Percentiles rank a stretch among this genome's conserved stretches.
These are phyloP conservation scores for Ophiocordyceps robertsii DNA, from an alignment of 2,329 filamentous ascomycete genomes.

Conservation along the genomic window DNA sequence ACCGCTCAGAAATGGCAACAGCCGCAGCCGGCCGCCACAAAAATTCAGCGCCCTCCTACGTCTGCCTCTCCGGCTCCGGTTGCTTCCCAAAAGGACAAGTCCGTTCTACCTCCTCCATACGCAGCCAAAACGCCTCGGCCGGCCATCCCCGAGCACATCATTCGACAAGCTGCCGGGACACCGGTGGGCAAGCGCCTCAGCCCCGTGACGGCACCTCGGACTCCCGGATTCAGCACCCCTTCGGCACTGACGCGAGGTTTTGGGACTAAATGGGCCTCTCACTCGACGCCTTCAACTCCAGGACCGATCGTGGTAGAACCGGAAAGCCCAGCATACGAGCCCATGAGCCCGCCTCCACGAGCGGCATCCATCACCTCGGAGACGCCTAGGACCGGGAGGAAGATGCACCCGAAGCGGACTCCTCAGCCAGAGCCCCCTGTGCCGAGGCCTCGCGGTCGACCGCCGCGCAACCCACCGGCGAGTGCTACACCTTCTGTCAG, in stretches of 20 bases:
- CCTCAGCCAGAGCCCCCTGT: conserved; percentile 11
- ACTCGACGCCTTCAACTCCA: conserved; percentile 46
- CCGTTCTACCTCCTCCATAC: conserved; percentile 15
- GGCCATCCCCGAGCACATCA: conserved; percentile 27
- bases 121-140: conserved; percentile 19
- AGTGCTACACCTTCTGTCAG: conserved; percentile 21
- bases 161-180: conserved; percentile 22
- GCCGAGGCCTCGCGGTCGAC: conserved; percentile 20
- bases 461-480: conserved; percentile 19
- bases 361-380: conserved; percentile 22
- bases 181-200: conserved; percentile 15
- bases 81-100: conserved; percentile 15
- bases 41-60: conserved; percentile 11
- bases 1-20: conserved; percentile 21
- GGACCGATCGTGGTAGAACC: conserved; percentile 21
- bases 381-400: conserved; percentile 17
- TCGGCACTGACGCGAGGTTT: conserved; percentile 19
- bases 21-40: conserved; percentile 9
- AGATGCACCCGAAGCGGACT: conserved; percentile 14
- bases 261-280: conserved; percentile 46
- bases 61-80: conserved; percentile 11
- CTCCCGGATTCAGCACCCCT: conserved; percentile 18
- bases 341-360: conserved; percentile 39
- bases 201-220: conserved; percentile 18
- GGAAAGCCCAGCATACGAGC: conserved; percentile 42